phyloP scores from a whole-genome alignment of 257 asterid species.

The Cynanchum wilfordii region DNA sequence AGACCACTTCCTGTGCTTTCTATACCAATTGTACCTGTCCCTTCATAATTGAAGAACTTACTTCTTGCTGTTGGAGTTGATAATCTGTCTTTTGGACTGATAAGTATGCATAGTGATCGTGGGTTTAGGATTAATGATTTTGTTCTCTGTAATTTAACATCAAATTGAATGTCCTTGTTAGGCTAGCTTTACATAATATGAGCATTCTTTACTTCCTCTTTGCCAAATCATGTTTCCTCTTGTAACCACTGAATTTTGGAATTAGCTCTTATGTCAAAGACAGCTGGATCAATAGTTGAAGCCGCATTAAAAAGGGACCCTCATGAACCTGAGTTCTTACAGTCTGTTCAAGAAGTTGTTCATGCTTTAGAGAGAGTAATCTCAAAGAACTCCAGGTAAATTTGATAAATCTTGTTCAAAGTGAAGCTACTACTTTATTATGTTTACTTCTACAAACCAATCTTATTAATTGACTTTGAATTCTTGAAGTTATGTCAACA shows the following conservation, averaged over 20 bases:
- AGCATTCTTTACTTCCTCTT: not conserved
- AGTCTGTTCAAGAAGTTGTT: conserved; percentile 89
- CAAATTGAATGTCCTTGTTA: not conserved
- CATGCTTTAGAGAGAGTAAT: conserved; percentile 97
- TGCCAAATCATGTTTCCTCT: conserved; percentile 2
- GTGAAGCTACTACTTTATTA: not conserved
- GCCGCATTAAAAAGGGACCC: conserved; percentile 97
- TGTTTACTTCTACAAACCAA: not conserved
- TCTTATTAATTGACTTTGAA: conserved; percentile 18
- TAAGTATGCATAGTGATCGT: not conserved
- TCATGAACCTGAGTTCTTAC: conserved; percentile 85
- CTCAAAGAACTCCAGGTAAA: conserved; percentile 87
- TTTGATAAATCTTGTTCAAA: conserved; percentile 9
- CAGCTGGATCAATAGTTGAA: conserved; percentile 98
- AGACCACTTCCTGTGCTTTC: not conserved
- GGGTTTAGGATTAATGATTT: not conserved
- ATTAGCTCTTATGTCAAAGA: conserved; percentile 92
- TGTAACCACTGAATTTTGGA: conserved; percentile 33
- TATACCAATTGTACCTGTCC: not conserved
- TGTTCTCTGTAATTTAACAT: not conserved
- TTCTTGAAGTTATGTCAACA: conserved; percentile 70
- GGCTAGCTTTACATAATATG: not conserved
- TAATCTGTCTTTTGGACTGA: not conserved
- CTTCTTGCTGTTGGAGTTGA: conserved; percentile 1
- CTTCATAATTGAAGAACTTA: not conserved